A percentile compares a stretch with the other conserved stretches of the same genome.
phyloP scores from a whole-genome alignment of 495 filamentous ascomycete genomes.

The Penicillium paradoxum region DNA sequence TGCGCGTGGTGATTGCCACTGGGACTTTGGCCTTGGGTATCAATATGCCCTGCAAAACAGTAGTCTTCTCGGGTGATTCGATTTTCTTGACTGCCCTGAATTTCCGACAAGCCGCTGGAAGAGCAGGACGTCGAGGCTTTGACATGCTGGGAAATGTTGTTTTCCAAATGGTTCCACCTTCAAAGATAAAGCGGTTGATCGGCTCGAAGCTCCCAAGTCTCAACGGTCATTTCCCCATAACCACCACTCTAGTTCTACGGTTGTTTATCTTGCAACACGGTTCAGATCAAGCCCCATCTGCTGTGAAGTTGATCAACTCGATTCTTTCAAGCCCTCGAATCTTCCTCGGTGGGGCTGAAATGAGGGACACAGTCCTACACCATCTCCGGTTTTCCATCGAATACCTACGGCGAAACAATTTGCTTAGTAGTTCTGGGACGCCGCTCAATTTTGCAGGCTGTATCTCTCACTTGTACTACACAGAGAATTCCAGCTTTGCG shows the following conservation, averaged over 20 bases:
- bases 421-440: conserved; percentile 53
- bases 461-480: conserved; percentile 66
- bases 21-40: conserved; percentile 73
- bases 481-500: conserved; percentile 66
- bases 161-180: conserved; percentile 55
- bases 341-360: conserved; percentile 58
- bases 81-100: conserved; percentile 68
- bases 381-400: conserved; percentile 77
- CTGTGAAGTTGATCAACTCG: conserved; percentile 56
- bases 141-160: conserved; percentile 77
- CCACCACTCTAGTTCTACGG: conserved; percentile 65
- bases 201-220: conserved; percentile 68
- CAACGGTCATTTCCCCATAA: conserved; percentile 73
- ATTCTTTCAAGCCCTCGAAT: conserved; percentile 64
- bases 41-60: conserved; percentile 82
- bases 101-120: conserved; percentile 70
- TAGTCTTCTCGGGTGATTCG: conserved; percentile 69
- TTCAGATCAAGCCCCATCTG: conserved; percentile 55
- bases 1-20: conserved; percentile 71
- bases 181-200: conserved; percentile 57
- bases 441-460: conserved; percentile 66
- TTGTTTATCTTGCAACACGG: conserved; percentile 62
- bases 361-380: conserved; percentile 62
- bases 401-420: conserved; percentile 62
- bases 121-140: conserved; percentile 75